A percentile compares a stretch with the other conserved stretches of the same genome.
Evolutionary conservation across 2,329 filamentous ascomycete species (phyloP).

Genomic region (Penicillium italicum): DNA sequence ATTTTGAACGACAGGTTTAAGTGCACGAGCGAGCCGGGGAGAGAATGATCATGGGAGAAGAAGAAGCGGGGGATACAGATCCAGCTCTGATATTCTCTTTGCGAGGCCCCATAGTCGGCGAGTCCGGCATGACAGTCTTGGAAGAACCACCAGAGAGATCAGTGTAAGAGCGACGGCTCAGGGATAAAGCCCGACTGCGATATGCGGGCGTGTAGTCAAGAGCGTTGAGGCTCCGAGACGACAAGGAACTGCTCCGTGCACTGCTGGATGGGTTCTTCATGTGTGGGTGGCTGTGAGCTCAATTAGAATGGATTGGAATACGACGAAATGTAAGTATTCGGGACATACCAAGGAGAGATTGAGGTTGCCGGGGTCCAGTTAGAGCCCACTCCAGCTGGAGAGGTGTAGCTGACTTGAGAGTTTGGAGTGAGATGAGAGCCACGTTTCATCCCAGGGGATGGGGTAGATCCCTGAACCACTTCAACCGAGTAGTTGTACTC

Average conservation of each 20-base stretch:
- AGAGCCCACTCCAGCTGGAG: conserved; percentile 41
- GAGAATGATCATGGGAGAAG: conserved; percentile 38
- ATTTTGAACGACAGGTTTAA: conserved; percentile 9
- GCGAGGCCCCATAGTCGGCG: conserved; percentile 36
- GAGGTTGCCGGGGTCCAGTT: conserved; percentile 49
- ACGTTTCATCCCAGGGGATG: conserved; percentile 43
- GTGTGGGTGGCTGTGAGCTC: conserved; percentile 34
- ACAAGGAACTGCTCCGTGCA: conserved; percentile 37
- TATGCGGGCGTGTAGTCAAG: conserved; percentile 40
- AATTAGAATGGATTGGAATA: conserved; percentile 26
- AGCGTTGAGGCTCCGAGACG: conserved; percentile 36
- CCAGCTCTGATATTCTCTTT: conserved; percentile 39
- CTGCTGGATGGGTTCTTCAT: conserved; percentile 38
- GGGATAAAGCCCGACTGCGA: conserved; percentile 28
- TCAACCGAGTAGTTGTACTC: conserved; percentile 71
- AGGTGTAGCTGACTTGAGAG: conserved; percentile 44
- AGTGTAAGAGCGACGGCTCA: conserved; percentile 28
- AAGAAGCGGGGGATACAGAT: conserved; percentile 38
- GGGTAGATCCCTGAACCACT: conserved; percentile 44
- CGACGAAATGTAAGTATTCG: neutral
- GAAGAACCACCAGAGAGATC: conserved; percentile 37
- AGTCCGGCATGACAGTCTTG: conserved; percentile 35
- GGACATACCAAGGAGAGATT: conserved; percentile 48
- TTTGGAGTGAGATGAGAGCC: conserved; percentile 41
- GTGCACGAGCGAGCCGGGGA: conserved; percentile 36